Evolutionary conservation across 2,329 filamentous ascomycete species (phyloP).

Genomic region (Pseudogymnoascus sp.): DNA sequence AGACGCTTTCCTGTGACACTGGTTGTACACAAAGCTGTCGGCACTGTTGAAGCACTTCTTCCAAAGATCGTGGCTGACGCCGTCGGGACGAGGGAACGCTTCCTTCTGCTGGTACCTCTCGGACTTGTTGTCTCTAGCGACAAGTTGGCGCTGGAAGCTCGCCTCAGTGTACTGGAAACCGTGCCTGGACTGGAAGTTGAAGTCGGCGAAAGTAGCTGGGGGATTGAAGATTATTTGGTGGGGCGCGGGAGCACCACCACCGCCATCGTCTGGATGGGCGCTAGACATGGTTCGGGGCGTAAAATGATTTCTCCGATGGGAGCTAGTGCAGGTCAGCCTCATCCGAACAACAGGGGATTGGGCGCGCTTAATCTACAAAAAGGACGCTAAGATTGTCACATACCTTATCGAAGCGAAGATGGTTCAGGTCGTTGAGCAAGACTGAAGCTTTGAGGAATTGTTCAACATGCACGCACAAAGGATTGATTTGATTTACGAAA

Average conservation of each 20-base stretch:
- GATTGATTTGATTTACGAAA: not conserved
- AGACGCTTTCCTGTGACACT: slow-evolving; percentile 22
- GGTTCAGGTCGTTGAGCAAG: not conserved
- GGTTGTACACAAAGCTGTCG: slow-evolving; percentile 28
- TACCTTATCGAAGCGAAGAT: not conserved
- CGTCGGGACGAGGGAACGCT: slow-evolving; percentile 25
- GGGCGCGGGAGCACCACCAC: not conserved
- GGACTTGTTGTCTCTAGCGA: slow-evolving; percentile 18
- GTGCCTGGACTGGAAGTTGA: not conserved
- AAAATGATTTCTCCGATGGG: not conserved
- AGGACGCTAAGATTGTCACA: not conserved
- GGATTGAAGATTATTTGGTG: not conserved
- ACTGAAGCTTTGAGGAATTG: not conserved
- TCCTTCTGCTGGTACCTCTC: slow-evolving; percentile 29
- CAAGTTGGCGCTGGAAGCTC: not conserved
- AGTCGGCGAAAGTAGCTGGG: not conserved
- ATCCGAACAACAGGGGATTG: not conserved
- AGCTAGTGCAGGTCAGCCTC: not conserved
- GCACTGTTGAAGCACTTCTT: slow-evolving; percentile 28
- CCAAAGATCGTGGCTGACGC: slow-evolving; percentile 26
- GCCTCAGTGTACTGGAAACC: not conserved
- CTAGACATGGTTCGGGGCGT: not conserved
- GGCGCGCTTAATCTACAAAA: not conserved
- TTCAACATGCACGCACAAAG: not conserved
- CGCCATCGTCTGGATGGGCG: not conserved